Evolutionary conservation across 768 basidiomycete species (phyloP).

Genomic region (Leccinellum rugosiceps): DNA sequence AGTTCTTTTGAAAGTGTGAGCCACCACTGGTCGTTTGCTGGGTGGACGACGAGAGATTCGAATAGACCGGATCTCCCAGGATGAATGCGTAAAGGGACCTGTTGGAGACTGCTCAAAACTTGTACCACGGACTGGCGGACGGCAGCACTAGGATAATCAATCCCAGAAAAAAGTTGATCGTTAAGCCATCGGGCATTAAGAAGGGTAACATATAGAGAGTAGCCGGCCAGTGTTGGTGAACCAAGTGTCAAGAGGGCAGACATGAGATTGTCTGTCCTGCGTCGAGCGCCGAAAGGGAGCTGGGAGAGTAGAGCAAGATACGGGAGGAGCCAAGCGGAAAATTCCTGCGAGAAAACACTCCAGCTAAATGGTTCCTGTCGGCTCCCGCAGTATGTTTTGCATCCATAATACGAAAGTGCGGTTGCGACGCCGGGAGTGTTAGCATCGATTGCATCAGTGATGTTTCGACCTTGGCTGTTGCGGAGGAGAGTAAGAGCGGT

Average conservation of each 20-base stretch:
- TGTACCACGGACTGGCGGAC: constrained; percentile 24
- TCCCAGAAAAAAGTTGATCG: constrained; percentile 28
- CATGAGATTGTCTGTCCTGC: constrained; percentile 40
- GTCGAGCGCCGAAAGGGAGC: constrained; percentile 44
- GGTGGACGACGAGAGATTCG: constrained; percentile 41
- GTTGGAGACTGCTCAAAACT: constrained; percentile 40
- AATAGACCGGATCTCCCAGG: constrained; percentile 28
- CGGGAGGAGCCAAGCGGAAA: constrained; percentile 45
- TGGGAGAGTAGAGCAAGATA: constrained; percentile 48
- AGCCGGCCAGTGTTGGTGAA: constrained; percentile 43
- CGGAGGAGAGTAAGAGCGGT: constrained; percentile 15
- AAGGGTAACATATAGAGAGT: constrained; percentile 42
- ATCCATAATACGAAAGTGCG: constrained; percentile 7
- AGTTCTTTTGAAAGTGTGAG: constrained; percentile 29
- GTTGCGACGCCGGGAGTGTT: neutral
- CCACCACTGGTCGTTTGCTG: constrained; percentile 45
- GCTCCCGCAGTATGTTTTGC: constrained; percentile 8
- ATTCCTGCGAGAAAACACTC: constrained; percentile 33
- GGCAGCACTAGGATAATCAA: constrained; percentile 21
- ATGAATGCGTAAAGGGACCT: constrained; percentile 36
- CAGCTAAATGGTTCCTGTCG: constrained; percentile 18
- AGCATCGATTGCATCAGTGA: neutral
- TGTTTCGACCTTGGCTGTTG: constrained; percentile 2
- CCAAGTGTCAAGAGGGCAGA: constrained; percentile 43
- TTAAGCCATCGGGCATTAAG: constrained; percentile 44